Conservation (phyloP, 768 basidiomycete species). For the Brasilioporus rufonigricans region DNA sequence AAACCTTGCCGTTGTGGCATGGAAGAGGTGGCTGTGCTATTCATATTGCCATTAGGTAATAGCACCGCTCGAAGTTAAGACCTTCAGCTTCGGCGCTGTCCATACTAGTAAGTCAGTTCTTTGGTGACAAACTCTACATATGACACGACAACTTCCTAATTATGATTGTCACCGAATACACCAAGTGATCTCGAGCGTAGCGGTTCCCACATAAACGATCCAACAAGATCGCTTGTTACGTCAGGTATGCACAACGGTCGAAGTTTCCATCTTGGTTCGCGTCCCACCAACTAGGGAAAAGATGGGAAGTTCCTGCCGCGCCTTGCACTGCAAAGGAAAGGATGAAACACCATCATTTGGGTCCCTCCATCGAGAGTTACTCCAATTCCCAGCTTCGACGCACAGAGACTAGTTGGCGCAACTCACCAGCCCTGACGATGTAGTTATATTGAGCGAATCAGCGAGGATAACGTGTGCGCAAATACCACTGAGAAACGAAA, state of each 20-base stretch:
- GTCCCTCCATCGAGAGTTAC: conserved; percentile 38
- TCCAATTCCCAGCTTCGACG: not conserved
- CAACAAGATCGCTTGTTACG: not conserved
- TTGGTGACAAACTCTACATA: not conserved
- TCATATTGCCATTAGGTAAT: not conserved
- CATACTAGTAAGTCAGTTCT: not conserved
- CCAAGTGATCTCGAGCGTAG: no score
- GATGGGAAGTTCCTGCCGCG: conserved; percentile 41
- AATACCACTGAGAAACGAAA: conserved; percentile 58
- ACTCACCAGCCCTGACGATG: conserved; percentile 55
- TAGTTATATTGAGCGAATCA: conserved; percentile 73
- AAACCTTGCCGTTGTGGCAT: not conserved
- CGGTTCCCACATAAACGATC: no score
- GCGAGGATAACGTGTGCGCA: conserved; percentile 53
- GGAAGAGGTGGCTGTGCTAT: conserved; percentile 7
- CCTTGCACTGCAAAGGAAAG: conserved; percentile 52
- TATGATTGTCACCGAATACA: not conserved
- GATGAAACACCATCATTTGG: conserved; percentile 54
- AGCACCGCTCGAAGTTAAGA: not conserved
- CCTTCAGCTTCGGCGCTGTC: no score
- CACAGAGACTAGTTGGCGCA: not conserved
- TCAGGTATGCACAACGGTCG: conserved; percentile 25
- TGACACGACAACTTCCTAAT: not conserved
- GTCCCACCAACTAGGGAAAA: conserved; percentile 59
- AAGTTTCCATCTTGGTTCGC: conserved; percentile 51